Conservation (phyloP, 2,329 filamentous ascomycete species). For the Conoideocrella luteorostrata region DNA sequence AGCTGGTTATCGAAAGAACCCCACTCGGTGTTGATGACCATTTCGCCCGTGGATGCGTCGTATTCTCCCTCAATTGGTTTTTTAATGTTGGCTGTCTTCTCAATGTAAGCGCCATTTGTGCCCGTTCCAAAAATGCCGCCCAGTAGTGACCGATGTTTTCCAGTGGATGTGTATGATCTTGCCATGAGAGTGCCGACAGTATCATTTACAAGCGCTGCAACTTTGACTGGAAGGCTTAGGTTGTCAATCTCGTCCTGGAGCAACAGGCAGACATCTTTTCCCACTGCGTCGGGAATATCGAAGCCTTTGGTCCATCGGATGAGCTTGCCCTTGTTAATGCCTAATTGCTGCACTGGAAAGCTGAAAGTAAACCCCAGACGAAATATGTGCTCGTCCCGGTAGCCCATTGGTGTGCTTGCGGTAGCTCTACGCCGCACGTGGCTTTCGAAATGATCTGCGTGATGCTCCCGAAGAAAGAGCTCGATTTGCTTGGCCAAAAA, state of each 20-base stretch:
- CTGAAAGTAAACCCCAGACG: slow-evolving; percentile 98
- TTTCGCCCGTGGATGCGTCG: slow-evolving; percentile 76
- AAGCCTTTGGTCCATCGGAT: slow-evolving; percentile 99
- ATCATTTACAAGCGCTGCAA: slow-evolving; percentile 95
- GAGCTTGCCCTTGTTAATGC: slow-evolving; percentile 89
- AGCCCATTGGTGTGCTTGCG: slow-evolving; percentile 50
- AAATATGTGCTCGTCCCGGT: slow-evolving; percentile 71
- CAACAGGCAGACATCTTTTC: slow-evolving; percentile 88
- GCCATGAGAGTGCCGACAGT: slow-evolving; percentile 98
- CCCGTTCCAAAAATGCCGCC: slow-evolving; percentile 97
- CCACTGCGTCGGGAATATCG: slow-evolving; percentile 88
- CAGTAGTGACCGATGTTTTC: slow-evolving; percentile 79
- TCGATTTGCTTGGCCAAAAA: slow-evolving; percentile 94
- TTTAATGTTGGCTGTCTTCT: slow-evolving; percentile 79
- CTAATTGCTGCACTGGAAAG: slow-evolving; percentile 89
- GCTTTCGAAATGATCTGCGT: slow-evolving; percentile 76
- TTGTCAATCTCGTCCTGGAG: slow-evolving; percentile 86
- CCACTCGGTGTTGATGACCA: slow-evolving; percentile 99
- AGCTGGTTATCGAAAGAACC: slow-evolving; percentile 95
- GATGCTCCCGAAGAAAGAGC: slow-evolving; percentile 77
- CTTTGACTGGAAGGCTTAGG: slow-evolving; percentile 79
- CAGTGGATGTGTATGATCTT: slow-evolving; percentile 86
- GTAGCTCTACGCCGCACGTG: slow-evolving; percentile 60
- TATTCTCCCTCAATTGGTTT: slow-evolving; percentile 68
- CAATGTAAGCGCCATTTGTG: slow-evolving; percentile 95